Conservation (phyloP, 2,329 filamentous ascomycete genomes). For the Diaporthe sp. region DNA sequence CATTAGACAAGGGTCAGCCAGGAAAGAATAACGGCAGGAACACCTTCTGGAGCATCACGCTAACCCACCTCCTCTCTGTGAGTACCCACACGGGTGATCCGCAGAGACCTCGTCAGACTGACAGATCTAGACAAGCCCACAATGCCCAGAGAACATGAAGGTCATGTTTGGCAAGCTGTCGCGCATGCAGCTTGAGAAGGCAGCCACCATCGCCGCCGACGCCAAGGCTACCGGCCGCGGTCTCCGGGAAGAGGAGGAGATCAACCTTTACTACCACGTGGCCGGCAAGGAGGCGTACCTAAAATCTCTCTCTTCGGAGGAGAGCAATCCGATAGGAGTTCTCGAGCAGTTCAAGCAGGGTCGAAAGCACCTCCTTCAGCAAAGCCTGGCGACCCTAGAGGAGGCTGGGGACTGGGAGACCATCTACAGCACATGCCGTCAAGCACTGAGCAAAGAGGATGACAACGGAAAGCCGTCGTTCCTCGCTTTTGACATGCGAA, state of each 20-base stretch:
- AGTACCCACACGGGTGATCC: slow-evolving; percentile 40
- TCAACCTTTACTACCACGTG: slow-evolving; percentile 62
- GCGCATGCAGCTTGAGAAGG: slow-evolving; percentile 64
- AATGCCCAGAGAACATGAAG: slow-evolving; percentile 61
- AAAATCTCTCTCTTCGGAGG: slow-evolving; percentile 50
- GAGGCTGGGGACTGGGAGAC: slow-evolving; percentile 55
- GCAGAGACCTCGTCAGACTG: slow-evolving; percentile 20
- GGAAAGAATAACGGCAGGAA: slow-evolving; percentile 60
- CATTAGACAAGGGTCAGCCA: slow-evolving; percentile 64
- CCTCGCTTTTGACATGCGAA: slow-evolving; percentile 58
- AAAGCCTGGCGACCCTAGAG: slow-evolving; percentile 55
- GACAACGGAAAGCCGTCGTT: slow-evolving; percentile 54
- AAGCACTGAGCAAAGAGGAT: slow-evolving; percentile 56
- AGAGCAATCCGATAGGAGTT: slow-evolving; percentile 51
- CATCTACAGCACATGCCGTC: slow-evolving; percentile 58
- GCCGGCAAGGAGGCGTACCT: slow-evolving; percentile 58
- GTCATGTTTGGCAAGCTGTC: slow-evolving; percentile 65
- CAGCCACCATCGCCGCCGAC: slow-evolving; percentile 57
- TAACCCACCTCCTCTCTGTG: slow-evolving; percentile 67
- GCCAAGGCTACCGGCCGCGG: slow-evolving; percentile 45
- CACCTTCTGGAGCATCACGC: slow-evolving; percentile 67
- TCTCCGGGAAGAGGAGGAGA: slow-evolving; percentile 63
- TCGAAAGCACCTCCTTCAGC: slow-evolving; percentile 61
- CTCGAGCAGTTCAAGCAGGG: slow-evolving; percentile 59
- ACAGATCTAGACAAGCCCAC: slow-evolving; percentile 57